Percentiles rank a stretch among this genome's conserved stretches.
Conservation (phyloP, 352 stramenopile genomes). For the Globisporangium spinosum region DNA sequence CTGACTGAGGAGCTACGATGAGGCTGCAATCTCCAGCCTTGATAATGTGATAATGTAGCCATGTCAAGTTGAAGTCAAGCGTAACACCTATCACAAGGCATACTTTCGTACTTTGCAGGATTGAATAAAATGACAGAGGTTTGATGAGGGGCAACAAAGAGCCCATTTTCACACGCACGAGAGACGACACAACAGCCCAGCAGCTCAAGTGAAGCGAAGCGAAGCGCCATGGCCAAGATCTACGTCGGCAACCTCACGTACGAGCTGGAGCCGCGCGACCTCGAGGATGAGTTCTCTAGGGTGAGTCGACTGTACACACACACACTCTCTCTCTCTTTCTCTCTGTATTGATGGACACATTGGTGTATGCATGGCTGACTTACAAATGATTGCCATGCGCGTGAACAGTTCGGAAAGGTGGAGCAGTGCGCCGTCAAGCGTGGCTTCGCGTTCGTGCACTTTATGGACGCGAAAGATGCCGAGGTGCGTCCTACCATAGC, state of each 20-base stretch:
- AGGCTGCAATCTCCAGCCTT: neutral
- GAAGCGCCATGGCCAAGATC: conserved; percentile 47
- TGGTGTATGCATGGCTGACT: neutral
- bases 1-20: too few relatives aligned
- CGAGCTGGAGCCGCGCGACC: conserved; percentile 37
- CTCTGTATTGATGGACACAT: too few relatives aligned
- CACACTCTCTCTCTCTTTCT: too few relatives aligned
- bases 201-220: neutral
- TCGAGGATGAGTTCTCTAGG: conserved; percentile 48
- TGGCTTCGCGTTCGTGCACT: conserved; percentile 59
- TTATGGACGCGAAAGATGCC: conserved; percentile 38
- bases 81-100: neutral
- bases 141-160: neutral
- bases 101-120: conserved; percentile 2
- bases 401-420: conserved; percentile 37
- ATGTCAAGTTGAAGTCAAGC: neutral
- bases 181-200: neutral
- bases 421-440: conserved; percentile 50
- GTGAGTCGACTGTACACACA: conserved; percentile 21
- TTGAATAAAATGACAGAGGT: neutral
- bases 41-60: neutral
- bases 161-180: neutral
- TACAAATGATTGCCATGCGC: neutral
- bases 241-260: conserved; percentile 67
- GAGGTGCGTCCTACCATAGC: conserved; percentile 21